Percentiles rank a stretch among this genome's conserved stretches.
These are phyloP conservation scores for Mycena citricolor DNA, from an alignment of 1,284 basidiomycete species.

Conservation along the genomic window DNA sequence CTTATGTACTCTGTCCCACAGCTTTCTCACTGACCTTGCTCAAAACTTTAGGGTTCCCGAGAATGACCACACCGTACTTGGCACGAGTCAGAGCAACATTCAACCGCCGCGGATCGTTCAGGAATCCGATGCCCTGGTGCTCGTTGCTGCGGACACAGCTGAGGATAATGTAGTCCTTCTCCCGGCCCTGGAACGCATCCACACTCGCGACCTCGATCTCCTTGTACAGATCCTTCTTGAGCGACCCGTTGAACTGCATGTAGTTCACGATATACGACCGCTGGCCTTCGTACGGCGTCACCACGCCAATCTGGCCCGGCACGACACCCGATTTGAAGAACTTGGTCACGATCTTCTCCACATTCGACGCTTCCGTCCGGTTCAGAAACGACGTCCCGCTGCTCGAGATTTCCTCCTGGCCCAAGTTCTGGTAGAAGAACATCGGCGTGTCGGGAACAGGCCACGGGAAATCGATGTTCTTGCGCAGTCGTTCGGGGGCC, in stretches of 20 bases:
- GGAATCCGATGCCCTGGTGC: slow-evolving; percentile 98
- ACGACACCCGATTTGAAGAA: slow-evolving; percentile 99
- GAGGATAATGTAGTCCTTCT: slow-evolving; percentile 99
- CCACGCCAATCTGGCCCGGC: slow-evolving; percentile 94
- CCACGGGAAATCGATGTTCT: slow-evolving; percentile 99
- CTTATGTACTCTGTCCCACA: not conserved
- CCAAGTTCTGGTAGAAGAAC: slow-evolving; percentile 99
- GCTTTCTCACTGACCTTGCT: slow-evolving; percentile 92
- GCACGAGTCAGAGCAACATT: slow-evolving; percentile 98
- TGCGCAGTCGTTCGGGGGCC: slow-evolving; percentile 93
- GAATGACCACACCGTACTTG: slow-evolving; percentile 96
- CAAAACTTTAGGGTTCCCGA: slow-evolving; percentile 97
- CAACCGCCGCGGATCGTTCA: slow-evolving; percentile 95
- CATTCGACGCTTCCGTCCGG: slow-evolving; percentile 96
- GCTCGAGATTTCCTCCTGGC: slow-evolving; percentile 98
- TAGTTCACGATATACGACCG: slow-evolving; percentile 99
- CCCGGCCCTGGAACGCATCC: slow-evolving; percentile 98
- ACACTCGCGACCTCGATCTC: slow-evolving; percentile 99
- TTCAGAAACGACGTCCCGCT: slow-evolving; percentile 99
- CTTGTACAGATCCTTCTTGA: slow-evolving; percentile 99
- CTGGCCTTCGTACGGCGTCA: slow-evolving; percentile 99
- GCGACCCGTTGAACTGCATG: slow-evolving; percentile 98
- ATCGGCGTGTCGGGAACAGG: slow-evolving; percentile 97
- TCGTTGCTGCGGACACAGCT: slow-evolving; percentile 99
- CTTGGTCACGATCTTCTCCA: slow-evolving; percentile 99